phyloP scores from a whole-genome alignment of 176 grass and related monocot genomes.

The Hsuehochloa calcarea region DNA sequence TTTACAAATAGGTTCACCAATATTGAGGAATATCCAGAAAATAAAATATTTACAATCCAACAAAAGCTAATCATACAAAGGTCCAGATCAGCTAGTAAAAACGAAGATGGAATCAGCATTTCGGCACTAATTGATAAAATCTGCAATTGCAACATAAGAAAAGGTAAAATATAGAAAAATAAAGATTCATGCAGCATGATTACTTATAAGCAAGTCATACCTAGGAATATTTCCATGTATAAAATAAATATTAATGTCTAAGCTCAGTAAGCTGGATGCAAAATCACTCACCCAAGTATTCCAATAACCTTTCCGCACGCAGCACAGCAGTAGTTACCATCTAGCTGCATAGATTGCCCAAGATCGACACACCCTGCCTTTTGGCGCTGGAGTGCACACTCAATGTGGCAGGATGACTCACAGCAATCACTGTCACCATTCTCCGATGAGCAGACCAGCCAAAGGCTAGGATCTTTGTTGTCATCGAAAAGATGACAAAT shows the following conservation, averaged over 20 bases:
- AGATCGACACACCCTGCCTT: conserved; percentile 72
- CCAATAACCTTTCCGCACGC: conserved; percentile 89
- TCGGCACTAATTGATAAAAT: not conserved
- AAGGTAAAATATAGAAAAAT: not conserved
- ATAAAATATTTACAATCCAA: not conserved
- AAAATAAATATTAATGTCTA: conserved; percentile 19
- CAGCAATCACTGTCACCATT: conserved; percentile 75
- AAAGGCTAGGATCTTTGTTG: conserved; percentile 99
- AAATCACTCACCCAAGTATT: conserved; percentile 86
- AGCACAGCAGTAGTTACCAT: conserved; percentile 95
- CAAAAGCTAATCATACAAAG: not conserved
- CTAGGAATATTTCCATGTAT: conserved; percentile 4
- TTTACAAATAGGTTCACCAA: no score
- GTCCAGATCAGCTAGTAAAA: conserved; percentile 4
- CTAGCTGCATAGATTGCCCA: conserved; percentile 78
- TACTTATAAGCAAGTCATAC: not conserved
- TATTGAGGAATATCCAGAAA: no score
- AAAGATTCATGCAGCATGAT: not conserved
- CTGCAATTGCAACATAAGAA: not conserved
- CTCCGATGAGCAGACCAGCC: conserved; percentile 92
- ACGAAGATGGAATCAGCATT: conserved; percentile 1
- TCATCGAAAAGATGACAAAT: conserved; percentile 94
- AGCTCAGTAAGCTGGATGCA: conserved; percentile 5
- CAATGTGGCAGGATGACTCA: conserved; percentile 89
- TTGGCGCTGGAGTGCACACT: conserved; percentile 73